Evolutionary conservation across 2,329 filamentous ascomycete genomes (phyloP).

Genomic region (Pseudonectria foliicola): DNA sequence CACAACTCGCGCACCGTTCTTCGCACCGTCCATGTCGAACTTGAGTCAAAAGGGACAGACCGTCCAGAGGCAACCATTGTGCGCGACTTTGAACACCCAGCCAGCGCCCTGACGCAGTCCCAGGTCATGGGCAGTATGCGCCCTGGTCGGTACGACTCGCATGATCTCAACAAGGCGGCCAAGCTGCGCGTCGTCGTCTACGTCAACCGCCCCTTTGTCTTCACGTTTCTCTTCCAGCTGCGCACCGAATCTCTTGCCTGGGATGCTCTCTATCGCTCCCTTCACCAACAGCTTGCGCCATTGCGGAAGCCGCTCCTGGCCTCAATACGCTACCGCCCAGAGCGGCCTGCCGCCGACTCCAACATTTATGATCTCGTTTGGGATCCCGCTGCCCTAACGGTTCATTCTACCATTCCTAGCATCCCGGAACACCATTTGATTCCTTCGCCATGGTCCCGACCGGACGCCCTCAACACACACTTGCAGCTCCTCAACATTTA

Average conservation of each 20-base stretch:
- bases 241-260: slow-evolving; percentile 52
- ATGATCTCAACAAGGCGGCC: slow-evolving; percentile 46
- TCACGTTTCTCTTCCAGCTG: slow-evolving; percentile 61
- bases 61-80: slow-evolving; percentile 38
- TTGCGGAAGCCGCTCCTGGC: slow-evolving; percentile 48
- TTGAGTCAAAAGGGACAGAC: slow-evolving; percentile 37
- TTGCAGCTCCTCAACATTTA: slow-evolving; percentile 55
- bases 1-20: slow-evolving; percentile 51
- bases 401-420: slow-evolving; percentile 59
- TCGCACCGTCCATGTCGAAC: slow-evolving; percentile 60
- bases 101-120: slow-evolving; percentile 24
- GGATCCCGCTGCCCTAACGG: slow-evolving; percentile 48
- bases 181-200: slow-evolving; percentile 66
- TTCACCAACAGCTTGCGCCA: slow-evolving; percentile 55
- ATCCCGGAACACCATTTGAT: slow-evolving; percentile 44
- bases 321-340: slow-evolving; percentile 51
- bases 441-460: slow-evolving; percentile 44
- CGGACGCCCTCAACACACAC: slow-evolving; percentile 59
- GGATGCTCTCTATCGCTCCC: slow-evolving; percentile 49
- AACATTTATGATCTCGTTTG: slow-evolving; percentile 57
- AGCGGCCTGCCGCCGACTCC: slow-evolving; percentile 29
- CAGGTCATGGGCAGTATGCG: slow-evolving; percentile 29
- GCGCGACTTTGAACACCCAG: slow-evolving; percentile 36
- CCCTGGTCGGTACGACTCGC: slow-evolving; percentile 26
- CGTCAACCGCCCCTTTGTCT: slow-evolving; percentile 68